Conservation (phyloP, 2,329 filamentous ascomycete genomes). For the Exserohilum turcica region DNA sequence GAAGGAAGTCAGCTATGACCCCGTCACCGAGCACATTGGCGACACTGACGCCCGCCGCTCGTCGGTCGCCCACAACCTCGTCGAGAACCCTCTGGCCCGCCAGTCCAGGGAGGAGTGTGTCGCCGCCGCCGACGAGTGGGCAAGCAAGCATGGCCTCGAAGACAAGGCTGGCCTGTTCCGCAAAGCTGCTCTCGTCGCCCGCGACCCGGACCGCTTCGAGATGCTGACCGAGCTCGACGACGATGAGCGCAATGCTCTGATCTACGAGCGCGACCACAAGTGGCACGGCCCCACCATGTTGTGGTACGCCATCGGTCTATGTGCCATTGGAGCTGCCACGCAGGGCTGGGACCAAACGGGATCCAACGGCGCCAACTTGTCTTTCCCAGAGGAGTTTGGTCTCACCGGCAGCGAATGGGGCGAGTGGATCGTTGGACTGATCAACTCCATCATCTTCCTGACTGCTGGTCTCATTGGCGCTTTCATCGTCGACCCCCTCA, state of each 20-base stretch:
- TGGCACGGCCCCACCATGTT: conserved; percentile 64
- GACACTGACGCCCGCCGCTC: conserved; percentile 38
- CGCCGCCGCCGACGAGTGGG: conserved; percentile 65
- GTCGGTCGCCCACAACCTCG: conserved; percentile 54
- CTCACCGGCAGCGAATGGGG: conserved; percentile 43
- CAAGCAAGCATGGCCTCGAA: conserved; percentile 61
- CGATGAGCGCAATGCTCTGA: conserved; percentile 64
- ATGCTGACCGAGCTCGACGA: conserved; percentile 65
- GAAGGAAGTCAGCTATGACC: conserved; percentile 4
- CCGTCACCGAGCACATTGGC: conserved; percentile 8
- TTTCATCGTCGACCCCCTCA: conserved; percentile 42
- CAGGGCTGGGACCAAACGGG: conserved; percentile 70
- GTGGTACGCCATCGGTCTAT: conserved; percentile 70
- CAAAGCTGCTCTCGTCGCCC: conserved; percentile 75
- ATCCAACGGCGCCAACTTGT: conserved; percentile 61
- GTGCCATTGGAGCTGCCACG: conserved; percentile 72
- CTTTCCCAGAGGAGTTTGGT: conserved; percentile 62
- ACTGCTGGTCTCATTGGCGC: conserved; percentile 44
- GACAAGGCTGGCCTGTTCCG: conserved; percentile 65
- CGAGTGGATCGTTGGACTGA: conserved; percentile 42
- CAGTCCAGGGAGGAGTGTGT: conserved; percentile 59
- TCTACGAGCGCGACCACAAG: conserved; percentile 68
- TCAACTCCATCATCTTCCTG: conserved; percentile 49
- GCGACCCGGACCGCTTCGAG: conserved; percentile 69
- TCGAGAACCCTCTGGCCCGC: conserved; percentile 46